Conservation (phyloP, 345 rosid species). For the Erysimum cheiranthoides region DNA sequence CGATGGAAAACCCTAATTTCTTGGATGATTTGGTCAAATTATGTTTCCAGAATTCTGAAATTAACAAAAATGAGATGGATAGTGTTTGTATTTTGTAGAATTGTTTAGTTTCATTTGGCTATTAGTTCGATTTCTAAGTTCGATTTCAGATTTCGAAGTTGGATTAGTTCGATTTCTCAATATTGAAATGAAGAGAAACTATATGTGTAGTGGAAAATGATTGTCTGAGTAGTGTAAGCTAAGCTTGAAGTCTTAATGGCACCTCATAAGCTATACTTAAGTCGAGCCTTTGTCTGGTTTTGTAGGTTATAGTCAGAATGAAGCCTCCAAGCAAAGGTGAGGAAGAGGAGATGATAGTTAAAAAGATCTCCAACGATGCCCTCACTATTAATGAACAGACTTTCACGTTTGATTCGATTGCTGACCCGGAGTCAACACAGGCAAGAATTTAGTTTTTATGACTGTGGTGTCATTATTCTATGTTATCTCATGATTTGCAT, state of each 20-base stretch:
- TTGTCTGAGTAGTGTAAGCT: slow-evolving; percentile 2
- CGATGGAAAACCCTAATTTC: slow-evolving; percentile 12
- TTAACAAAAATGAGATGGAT: background rate
- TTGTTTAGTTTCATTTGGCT: slow-evolving; percentile 18
- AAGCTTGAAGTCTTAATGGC: background rate
- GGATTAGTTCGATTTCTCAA: background rate
- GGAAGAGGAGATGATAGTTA: slow-evolving; percentile 72
- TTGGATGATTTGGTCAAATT: background rate
- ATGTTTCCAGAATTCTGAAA: background rate
- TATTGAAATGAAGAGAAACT: background rate
- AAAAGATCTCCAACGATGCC: slow-evolving; percentile 68
- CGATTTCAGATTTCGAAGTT: no score
- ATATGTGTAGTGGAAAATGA: slow-evolving; percentile 1
- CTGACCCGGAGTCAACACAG: slow-evolving; percentile 80
- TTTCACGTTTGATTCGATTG: slow-evolving; percentile 88
- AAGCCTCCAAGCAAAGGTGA: slow-evolving; percentile 78
- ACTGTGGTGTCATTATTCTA: background rate
- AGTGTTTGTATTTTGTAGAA: background rate
- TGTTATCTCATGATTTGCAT: background rate
- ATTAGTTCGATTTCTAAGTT: background rate
- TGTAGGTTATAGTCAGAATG: slow-evolving; percentile 88
- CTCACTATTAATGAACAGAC: slow-evolving; percentile 76
- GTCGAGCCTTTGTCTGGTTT: slow-evolving; percentile 2
- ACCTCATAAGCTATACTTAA: background rate
- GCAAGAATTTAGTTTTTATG: slow-evolving; percentile 40